These are phyloP conservation scores for Theobroma grandiflorum DNA, from an alignment of 441 rosid genomes.

Conservation along the genomic window DNA sequence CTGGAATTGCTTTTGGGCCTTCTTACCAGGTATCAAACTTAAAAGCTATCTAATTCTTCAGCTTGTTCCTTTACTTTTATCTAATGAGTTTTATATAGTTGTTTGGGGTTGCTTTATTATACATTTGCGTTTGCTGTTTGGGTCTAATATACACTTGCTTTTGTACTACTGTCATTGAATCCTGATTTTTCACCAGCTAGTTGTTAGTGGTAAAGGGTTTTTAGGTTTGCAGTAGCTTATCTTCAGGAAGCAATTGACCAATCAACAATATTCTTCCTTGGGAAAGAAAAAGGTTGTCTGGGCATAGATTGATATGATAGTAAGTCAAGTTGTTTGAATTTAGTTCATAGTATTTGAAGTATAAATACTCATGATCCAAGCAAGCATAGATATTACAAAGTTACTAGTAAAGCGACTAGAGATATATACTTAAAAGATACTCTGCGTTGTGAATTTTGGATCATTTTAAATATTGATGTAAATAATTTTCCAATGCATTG, in stretches of 20 bases:
- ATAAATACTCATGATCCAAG: background rate
- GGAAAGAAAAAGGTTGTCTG: background rate
- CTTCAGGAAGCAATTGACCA: background rate
- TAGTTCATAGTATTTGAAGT: background rate
- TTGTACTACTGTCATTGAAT: background rate
- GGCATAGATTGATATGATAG: background rate
- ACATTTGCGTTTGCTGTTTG: background rate
- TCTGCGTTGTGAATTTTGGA: background rate
- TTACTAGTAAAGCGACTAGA: background rate
- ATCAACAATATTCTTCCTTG: background rate
- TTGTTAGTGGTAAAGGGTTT: background rate
- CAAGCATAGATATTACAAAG: background rate
- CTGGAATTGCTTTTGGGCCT: slow-evolving; percentile 96
- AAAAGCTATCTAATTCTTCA: slow-evolving; percentile 18
- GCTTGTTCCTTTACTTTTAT: slow-evolving; percentile 15
- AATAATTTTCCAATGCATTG: background rate
- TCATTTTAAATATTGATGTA: background rate
- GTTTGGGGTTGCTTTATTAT: background rate
- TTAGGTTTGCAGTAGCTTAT: slow-evolving; percentile 4
- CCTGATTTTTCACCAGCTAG: background rate
- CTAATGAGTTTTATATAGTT: background rate
- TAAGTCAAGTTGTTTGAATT: background rate
- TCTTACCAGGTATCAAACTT: slow-evolving; percentile 70
- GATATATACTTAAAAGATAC: background rate
- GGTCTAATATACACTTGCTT: background rate